These are phyloP conservation scores for Hypoxylon sp. DNA, from an alignment of 2,329 filamentous ascomycete genomes.

Conservation along the genomic window DNA sequence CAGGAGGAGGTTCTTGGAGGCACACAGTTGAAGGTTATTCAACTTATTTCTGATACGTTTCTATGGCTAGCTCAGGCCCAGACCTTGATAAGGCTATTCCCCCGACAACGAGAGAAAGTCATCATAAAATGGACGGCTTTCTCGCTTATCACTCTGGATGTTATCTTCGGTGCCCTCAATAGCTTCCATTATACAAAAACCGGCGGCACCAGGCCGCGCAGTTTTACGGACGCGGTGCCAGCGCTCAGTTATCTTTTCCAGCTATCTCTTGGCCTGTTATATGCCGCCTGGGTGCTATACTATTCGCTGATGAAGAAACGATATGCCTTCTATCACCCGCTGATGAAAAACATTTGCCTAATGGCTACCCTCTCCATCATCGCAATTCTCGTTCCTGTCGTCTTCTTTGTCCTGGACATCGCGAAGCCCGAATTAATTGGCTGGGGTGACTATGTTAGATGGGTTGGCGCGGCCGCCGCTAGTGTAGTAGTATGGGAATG, in stretches of 20 bases:
- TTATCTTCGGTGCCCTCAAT: slow-evolving; percentile 91
- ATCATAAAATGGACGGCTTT: slow-evolving; percentile 99
- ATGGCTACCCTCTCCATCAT: slow-evolving; percentile 84
- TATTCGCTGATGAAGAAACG: slow-evolving; percentile 92
- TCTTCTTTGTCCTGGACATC: slow-evolving; percentile 94
- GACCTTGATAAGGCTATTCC: slow-evolving; percentile 94
- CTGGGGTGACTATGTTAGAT: slow-evolving; percentile 95
- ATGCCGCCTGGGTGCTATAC: slow-evolving; percentile 94
- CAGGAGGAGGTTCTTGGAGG: slow-evolving; percentile 86
- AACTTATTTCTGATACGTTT: slow-evolving; percentile 95
- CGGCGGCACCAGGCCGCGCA: slow-evolving; percentile 73
- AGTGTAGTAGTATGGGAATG: slow-evolving; percentile 99
- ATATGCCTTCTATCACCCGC: slow-evolving; percentile 89
- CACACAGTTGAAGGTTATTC: slow-evolving; percentile 88
- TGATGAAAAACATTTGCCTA: slow-evolving; percentile 90
- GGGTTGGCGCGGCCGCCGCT: slow-evolving; percentile 94
- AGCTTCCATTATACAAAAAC: slow-evolving; percentile 76
- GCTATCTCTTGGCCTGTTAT: slow-evolving; percentile 86
- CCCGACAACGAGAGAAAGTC: slow-evolving; percentile 95
- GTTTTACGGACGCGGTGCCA: slow-evolving; percentile 90
- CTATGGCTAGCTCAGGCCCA: slow-evolving; percentile 98
- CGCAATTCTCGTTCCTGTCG: slow-evolving; percentile 88
- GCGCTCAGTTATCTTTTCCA: slow-evolving; percentile 93
- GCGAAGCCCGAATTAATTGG: slow-evolving; percentile 86
- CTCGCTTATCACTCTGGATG: slow-evolving; percentile 89